Percentiles rank a stretch among this genome's conserved stretches.
Conservation (phyloP, 2,329 filamentous ascomycete genomes). For the Ceratocystis colombiana region DNA sequence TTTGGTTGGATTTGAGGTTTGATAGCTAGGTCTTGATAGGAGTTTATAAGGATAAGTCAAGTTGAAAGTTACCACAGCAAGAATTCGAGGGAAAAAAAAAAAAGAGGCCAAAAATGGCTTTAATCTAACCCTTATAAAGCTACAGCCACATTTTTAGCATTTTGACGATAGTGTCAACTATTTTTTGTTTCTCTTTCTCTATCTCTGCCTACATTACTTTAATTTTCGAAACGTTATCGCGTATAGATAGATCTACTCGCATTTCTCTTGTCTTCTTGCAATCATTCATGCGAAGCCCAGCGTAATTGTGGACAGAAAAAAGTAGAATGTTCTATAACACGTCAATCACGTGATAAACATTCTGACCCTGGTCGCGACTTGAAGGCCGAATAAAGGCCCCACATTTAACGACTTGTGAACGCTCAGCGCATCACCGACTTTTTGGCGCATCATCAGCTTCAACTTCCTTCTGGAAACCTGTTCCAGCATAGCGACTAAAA, state of each 20-base stretch:
- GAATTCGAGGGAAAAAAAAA: constrained; percentile 1
- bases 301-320: no score
- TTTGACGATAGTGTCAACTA: no score
- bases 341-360: neutral
- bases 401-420: neutral
- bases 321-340: no score
- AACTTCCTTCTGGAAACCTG: neutral
- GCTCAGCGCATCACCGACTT: neutral
- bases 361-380: neutral
- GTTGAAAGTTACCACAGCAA: constrained; percentile 4
- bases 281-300: no score
- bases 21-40: neutral
- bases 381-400: neutral
- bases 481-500: neutral
- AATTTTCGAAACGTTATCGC: no score
- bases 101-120: neutral
- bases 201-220: no score
- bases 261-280: no score
- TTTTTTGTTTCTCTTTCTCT: no score
- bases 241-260: no score
- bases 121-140: no score
- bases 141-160: no score
- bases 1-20: neutral
- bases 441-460: constrained; percentile 10
- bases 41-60: constrained; percentile 5